Base-by-base conservation (phyloP, 2,329 filamentous ascomycete species). In the Diplodia seriata region DNA sequence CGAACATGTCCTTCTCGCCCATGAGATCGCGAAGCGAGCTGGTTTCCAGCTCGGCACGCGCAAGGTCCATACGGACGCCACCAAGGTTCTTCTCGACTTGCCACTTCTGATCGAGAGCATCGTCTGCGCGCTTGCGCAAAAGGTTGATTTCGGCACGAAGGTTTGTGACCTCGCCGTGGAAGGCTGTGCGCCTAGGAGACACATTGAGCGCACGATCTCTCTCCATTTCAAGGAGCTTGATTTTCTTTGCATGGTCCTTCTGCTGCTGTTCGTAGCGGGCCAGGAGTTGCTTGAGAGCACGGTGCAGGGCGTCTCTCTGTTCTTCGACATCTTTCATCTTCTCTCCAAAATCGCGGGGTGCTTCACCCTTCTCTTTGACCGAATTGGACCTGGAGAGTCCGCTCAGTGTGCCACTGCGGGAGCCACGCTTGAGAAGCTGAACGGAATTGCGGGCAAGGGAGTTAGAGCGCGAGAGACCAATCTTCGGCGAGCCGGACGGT, bases 51-150 rank as follows among this genome's bases (percentile, higher is more conserved):
- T 97, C 93, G 31, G 95, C 94, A 70, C 94, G 91, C 79, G 98
- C 95, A 51, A 99, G 87, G 76, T 98, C 94, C 91, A 97, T 97
- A 82, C 97, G 97, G 68, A 98, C 82, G 67, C 94, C 93, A 64
- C 88, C 86, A 1, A 98, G 83, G 20, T 93, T 93, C 80, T 96
- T 96, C 80, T 97, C 94, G 70, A 94, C 94, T 76, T 96, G 91
- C 90, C 92, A 98, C 80, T 98, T 98, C 75, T 97, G 92, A 75
- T 97, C 93, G 15, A 98, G 86, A 18, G 94, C 94, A 71, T 98
- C 94, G 74, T 99, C 94, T 36, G 94, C 94, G 66, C 95, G 89
- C 70, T 90, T 90, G 53, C 95, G 89, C 68, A 99, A 85, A 18
- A 90, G 86, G 63, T 91, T 92, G 70, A 99, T 91, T 77, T 99